A percentile compares a stretch with the other conserved stretches of the same genome.
These are phyloP conservation scores for Kwoniella mangroviensis DNA, from an alignment of 768 basidiomycete species.

Conservation along the genomic window DNA sequence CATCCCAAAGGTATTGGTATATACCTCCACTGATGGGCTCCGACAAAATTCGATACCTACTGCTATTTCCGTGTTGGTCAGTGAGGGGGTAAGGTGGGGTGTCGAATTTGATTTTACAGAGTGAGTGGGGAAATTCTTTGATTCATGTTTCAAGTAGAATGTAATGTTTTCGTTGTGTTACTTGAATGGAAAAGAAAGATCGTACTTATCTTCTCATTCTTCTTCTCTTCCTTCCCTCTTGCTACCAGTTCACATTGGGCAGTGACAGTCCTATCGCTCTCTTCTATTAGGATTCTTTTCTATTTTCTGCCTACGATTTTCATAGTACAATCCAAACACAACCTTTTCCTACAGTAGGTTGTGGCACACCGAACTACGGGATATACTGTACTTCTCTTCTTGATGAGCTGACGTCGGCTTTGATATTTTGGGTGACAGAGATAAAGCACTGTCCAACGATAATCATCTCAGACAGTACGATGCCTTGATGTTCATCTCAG, in stretches of 20 bases:
- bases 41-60: slow-evolving; percentile 77
- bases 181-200: no score
- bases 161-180: no score
- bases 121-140: slow-evolving; percentile 24
- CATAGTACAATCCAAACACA: no score
- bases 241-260: no score
- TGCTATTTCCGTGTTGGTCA: slow-evolving; percentile 65
- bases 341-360: not conserved
- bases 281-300: no score
- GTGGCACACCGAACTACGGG: not conserved
- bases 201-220: no score
- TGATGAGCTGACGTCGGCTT: not conserved
- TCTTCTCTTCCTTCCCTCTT: not conserved
- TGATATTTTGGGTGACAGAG: slow-evolving; percentile 45
- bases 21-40: slow-evolving; percentile 67
- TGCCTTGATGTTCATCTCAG: slow-evolving; percentile 70
- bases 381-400: no score
- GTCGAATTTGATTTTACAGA: slow-evolving; percentile 70
- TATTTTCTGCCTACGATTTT: no score
- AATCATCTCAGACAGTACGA: slow-evolving; percentile 66
- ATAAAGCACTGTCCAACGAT: slow-evolving; percentile 65
- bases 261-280: no score
- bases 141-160: no score
- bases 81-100: slow-evolving; percentile 5
- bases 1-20: slow-evolving; percentile 62